These are phyloP conservation scores for Neofusicoccum kwambonambiense DNA, from an alignment of 2,329 filamentous ascomycete genomes.

Conservation along the genomic window DNA sequence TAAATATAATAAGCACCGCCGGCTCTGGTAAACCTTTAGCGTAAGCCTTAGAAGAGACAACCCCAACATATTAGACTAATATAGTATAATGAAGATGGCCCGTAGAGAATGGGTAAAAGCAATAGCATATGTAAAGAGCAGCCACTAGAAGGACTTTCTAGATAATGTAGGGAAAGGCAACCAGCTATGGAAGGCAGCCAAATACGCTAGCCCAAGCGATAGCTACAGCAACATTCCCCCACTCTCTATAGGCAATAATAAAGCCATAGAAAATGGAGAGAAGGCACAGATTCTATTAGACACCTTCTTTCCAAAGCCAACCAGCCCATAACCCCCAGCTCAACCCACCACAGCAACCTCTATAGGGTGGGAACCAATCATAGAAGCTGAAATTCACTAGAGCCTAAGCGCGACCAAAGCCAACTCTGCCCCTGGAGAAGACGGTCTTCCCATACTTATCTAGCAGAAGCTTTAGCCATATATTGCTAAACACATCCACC, in stretches of 20 bases:
- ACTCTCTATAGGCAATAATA: background rate
- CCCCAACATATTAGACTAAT: background rate
- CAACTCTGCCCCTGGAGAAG: background rate
- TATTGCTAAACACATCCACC: background rate
- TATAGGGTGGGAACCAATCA: background rate
- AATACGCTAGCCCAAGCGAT: background rate
- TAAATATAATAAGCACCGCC: background rate
- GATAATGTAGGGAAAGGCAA: background rate
- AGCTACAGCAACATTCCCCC: background rate
- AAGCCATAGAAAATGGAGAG: background rate
- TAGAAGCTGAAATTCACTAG: background rate
- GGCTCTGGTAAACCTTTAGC: background rate
- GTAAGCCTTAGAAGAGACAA: background rate
- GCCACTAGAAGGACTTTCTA: slow-evolving; percentile 8
- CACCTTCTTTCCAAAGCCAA: slow-evolving; percentile 7
- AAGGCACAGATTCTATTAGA: background rate
- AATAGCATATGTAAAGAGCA: background rate
- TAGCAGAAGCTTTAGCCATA: background rate
- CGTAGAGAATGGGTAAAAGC: background rate
- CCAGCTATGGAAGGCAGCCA: background rate
- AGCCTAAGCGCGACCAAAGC: background rate
- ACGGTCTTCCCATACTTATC: background rate
- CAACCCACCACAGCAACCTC: background rate
- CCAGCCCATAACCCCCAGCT: background rate
- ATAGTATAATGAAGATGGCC: background rate